Base-by-base conservation (phyloP, 257 asterid species). In the Rauvolfia tetraphylla region DNA sequence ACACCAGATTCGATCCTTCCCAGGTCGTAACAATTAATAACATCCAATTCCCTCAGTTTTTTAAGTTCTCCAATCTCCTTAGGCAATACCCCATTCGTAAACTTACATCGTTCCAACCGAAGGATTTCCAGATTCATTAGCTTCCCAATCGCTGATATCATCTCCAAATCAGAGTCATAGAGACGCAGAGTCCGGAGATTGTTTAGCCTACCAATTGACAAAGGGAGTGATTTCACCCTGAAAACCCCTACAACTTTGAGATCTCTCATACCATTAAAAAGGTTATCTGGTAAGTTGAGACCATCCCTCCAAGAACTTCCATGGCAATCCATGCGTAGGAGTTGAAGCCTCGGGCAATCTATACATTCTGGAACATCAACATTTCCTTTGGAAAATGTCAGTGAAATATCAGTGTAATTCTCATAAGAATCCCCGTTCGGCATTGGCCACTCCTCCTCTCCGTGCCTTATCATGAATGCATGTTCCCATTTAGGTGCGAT, bases 161-260 rank as follows among this genome's bases (percentile, higher is more conserved):
- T n/a, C n/a, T 56, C 67, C 25, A 67, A 17, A 3, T 8, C 1
- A 54, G 78, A 42, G 34, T 4, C 18, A 54, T 8, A 4, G 7
- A 76, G 67, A 57, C 14, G 56, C 29, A 76, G 20, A 4, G 65
- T 29, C 4, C 68, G 44, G 63, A 76, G 84, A 66, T 76, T 53
- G 41, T 1, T 2, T 59, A 74, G 18, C n/a, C n/a, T n/a, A n/a
- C n/a, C n/a, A n/a, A n/a, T n/a, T n/a, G n/a, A n/a, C n/a, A 66
- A 33, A 22, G 77, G 69, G 17, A 34, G 2, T 29, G 14, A 22
- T 44, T 1, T 10, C 1, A 56, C 14, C 2, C 18, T 0, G 0
- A 0, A 22, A 15, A 63, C 23, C 36, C 31, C 58, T 8, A 81
- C 57, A 41, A 41, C 46, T 41, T 41, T 3, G 46, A 41, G 76